Conservation (phyloP, 208 protist genomes). For the Zelonia costaricensis region DNA sequence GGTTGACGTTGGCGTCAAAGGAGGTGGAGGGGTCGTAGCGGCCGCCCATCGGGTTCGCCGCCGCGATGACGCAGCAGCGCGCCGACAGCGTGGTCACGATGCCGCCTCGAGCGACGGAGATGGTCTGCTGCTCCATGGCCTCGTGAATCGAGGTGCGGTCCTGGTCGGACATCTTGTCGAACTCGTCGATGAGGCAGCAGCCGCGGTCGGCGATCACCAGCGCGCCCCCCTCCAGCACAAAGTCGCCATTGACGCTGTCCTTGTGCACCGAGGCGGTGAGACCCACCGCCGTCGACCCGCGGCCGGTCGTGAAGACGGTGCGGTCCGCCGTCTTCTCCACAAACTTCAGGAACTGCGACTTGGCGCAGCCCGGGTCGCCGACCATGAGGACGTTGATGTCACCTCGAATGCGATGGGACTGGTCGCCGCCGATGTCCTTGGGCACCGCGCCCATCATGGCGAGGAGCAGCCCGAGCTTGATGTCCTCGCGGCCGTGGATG, state of each 20-base stretch:
- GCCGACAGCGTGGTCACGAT: constrained; percentile 99
- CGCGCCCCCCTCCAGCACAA: constrained; percentile 99
- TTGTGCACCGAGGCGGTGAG: constrained; percentile 98
- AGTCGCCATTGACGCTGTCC: constrained; percentile 98
- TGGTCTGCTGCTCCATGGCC: constrained; percentile 99
- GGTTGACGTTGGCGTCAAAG: constrained; percentile 98
- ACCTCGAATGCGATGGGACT: constrained; percentile 97
- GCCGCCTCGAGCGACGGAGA: constrained; percentile 99
- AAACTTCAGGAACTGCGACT: constrained; percentile 99
- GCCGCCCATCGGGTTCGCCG: constrained; percentile 98
- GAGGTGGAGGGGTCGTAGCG: constrained; percentile 96
- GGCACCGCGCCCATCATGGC: constrained; percentile 97
- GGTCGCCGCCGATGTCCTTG: constrained; percentile 92
- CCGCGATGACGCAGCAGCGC: constrained; percentile 97
- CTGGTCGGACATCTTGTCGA: constrained; percentile 99
- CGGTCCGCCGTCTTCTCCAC: constrained; percentile 98
- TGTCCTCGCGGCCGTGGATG: constrained; percentile 99
- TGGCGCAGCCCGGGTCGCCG: constrained; percentile 98
- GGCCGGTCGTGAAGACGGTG: constrained; percentile 99
- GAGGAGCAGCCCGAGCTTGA: constrained; percentile 98
- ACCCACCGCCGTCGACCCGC: constrained; percentile 98
- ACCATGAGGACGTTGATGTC: constrained; percentile 99
- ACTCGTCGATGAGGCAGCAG: constrained; percentile 99
- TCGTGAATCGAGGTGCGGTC: constrained; percentile 99
- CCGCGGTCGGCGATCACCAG: constrained; percentile 99